Base-by-base conservation (phyloP, 495 filamentous ascomycete genomes). In the Podospora sp. region DNA sequence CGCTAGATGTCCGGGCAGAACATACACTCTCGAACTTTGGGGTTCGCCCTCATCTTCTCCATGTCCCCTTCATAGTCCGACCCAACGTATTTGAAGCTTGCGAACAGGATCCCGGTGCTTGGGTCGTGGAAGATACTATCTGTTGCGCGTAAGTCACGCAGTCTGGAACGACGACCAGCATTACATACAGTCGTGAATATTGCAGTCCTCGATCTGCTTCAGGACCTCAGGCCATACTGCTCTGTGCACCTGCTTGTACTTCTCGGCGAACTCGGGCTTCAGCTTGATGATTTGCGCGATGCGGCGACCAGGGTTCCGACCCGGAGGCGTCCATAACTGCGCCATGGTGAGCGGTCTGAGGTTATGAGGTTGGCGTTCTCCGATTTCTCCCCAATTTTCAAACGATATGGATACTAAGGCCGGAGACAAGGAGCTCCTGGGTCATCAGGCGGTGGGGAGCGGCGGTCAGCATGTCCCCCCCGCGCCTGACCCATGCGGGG, bases 211-310 rank as follows among this genome's bases (percentile, higher is more conserved):
- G 71, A 94, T 91, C 76, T 90, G 87, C 75, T 86, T 80, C 61
- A 91, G 75, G 2, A 93, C 89, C 68, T 90, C 88, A 1, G 89
- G 90, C 90, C 90, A 93, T 0, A 91, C 89, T 12, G 83, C 82
- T 2, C 85, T 86, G 68, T 92, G 91, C 63, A 86, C 86, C 76
- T 89, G 82, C 72, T 91, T 93, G 77, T 93, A 93, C 57, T 85
- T 82, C 21, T 82, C 82, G 16, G 88, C 75, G 55, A 76, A 85
- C 52, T 87, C 86, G 26, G 87, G 84, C 75, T 90, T 90, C 46
- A 94, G 83, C 71, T 88, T 88, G 66, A 93, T 81, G 63, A 90
- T 33, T 33, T 33, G 29, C 29, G 29, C 29, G 8, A 33, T 8
- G 29, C 29, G 29, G 29, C 29, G 83, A 60, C 78, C 80, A 0